Base-by-base conservation (phyloP, 768 basidiomycete genomes). In the Mycena belliarum region DNA sequence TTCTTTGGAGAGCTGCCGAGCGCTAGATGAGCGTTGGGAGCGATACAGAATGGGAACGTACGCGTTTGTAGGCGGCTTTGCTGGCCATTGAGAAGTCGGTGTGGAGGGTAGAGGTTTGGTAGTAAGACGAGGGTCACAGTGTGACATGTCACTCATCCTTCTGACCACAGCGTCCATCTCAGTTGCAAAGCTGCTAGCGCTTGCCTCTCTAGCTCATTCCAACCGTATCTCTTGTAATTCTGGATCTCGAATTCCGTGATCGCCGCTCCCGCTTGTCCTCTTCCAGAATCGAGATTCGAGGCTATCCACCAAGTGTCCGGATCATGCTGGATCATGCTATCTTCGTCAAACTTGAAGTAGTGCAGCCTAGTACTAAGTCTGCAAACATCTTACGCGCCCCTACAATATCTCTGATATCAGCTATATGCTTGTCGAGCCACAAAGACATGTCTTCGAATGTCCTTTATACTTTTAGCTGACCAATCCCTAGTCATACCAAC, bases 51-150 rank as follows among this genome's bases (percentile, higher is more conserved):
- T 4, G 53, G 72, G 68, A 53, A 8, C 57, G 28, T 70, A 93
- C 91, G 69, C 91, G 88, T 78, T 91, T 93, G 72, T 89, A 84
- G 54, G 91, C 91, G 52, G 91, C 87, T 77, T 93, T 93, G 72
- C 83, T 87, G 41, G 92, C 89, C 91, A 93, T 93, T 66, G 65
- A 38, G 56, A 60, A 49, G 50, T 35, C 41, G 43, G 53, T 37
- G 57, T 40, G 40, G 49, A 59, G 47, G 35, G 54, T 52, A 50
- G 61, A 23, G 20, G 48, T 45, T 51, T 25, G 29, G 53, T 48
- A 52, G 52, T 45, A 49, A 4, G 40, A 23, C 16, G 14, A 23
- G n/a, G n/a, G 40, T 41, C 21, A 41, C 40, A 23, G 20, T 41
- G 40, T 41, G 6, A 41, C 40, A 9, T 2, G 40, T 41, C 21